Conservation (phyloP, 352 stramenopile genomes). For the Phytophthora hybrid region DNA sequence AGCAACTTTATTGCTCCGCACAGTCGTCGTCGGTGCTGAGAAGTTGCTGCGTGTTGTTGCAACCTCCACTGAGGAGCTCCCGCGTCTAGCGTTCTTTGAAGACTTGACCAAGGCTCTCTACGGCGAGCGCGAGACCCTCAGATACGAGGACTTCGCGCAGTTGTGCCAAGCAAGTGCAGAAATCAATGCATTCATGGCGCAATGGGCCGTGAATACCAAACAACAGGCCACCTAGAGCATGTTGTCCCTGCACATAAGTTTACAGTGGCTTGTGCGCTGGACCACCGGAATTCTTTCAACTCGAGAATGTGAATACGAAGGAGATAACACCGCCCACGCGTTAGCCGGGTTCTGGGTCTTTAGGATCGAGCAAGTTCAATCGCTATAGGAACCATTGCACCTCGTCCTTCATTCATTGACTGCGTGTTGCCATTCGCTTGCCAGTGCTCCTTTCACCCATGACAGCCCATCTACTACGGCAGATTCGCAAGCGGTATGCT, state of each 20-base stretch:
- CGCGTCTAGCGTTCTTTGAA: constrained; percentile 28
- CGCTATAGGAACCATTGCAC: background rate
- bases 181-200: constrained; percentile 25
- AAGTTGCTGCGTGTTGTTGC: constrained; percentile 20
- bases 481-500: constrained; percentile 74
- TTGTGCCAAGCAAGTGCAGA: constrained; percentile 25
- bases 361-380: no score
- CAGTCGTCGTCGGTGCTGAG: constrained; percentile 12
- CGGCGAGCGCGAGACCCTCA: constrained; percentile 39
- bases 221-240: no score
- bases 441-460: no score
- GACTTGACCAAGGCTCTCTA: constrained; percentile 43
- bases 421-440: no score
- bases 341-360: no score
- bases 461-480: constrained; percentile 28
- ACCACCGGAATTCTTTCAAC: background rate
- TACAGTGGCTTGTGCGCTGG: background rate
- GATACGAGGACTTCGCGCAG: constrained; percentile 22
- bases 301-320: background rate
- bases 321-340: background rate
- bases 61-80: background rate
- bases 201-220: constrained; percentile 5
- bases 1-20: constrained; percentile 43
- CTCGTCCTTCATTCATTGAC: background rate
- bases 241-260: no score